Evolutionary conservation across 495 filamentous ascomycete species (phyloP).

Genomic region (Penicillium soppii): DNA sequence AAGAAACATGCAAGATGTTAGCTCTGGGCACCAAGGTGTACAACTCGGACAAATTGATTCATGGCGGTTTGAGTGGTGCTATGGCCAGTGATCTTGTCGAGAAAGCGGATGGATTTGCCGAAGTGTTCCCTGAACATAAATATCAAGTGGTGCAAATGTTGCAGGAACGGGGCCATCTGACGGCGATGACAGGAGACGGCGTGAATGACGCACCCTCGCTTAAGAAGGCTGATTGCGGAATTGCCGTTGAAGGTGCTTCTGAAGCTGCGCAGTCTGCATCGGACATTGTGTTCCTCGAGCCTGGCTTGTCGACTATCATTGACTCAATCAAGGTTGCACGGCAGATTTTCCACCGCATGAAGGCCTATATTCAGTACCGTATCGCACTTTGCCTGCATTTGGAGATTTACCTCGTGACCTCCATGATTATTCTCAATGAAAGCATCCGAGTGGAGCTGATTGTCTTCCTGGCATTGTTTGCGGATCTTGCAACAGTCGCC

Average conservation of each 20-base stretch:
- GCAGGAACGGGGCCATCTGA: conserved; percentile 92
- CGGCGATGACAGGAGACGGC: conserved; percentile 98
- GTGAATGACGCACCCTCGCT: conserved; percentile 96
- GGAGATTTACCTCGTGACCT: conserved; percentile 71
- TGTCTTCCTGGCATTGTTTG: conserved; percentile 73
- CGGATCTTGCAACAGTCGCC: conserved; percentile 71
- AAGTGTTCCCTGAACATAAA: conserved; percentile 98
- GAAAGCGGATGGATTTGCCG: conserved; percentile 72
- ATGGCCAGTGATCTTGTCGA: conserved; percentile 71
- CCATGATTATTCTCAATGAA: conserved; percentile 73
- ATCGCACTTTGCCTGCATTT: conserved; percentile 73
- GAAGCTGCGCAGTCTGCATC: conserved; percentile 73
- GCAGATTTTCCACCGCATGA: conserved; percentile 79
- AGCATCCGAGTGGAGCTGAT: conserved; percentile 65
- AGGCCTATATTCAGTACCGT: conserved; percentile 76
- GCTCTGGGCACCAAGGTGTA: conserved; percentile 75
- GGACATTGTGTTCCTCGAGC: conserved; percentile 75
- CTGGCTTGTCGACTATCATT: conserved; percentile 72
- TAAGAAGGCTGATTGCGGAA: conserved; percentile 86
- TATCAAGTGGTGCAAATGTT: conserved; percentile 97
- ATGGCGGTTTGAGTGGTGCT: conserved; percentile 65
- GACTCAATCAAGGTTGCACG: conserved; percentile 73
- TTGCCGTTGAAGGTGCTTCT: conserved; percentile 71
- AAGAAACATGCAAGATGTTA: conserved; percentile 76
- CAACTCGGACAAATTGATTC: conserved; percentile 69